Base-by-base conservation (phyloP, 345 rosid genomes). In the Euphorbia lathyris region DNA sequence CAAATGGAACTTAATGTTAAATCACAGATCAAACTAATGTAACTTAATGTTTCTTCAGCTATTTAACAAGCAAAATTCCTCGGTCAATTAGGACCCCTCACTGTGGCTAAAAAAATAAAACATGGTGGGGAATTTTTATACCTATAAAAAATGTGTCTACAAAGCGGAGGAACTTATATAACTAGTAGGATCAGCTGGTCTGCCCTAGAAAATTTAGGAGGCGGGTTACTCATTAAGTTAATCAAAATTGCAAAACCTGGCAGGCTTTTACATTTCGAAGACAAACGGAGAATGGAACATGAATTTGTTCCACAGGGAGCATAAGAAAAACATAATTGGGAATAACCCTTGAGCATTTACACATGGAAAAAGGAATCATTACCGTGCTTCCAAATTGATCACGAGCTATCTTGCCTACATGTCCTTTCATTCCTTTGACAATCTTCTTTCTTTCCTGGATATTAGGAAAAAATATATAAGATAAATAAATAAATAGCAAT, bases 381-480 rank as follows among this genome's bases (percentile, higher is more conserved):
- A 96, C 99, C 95, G 87, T 66, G 72, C 86, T 83, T 51, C 98
- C 98, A 74, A 65, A 88, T 76, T 88, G 97, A 83, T 87, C 89
- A 60, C 72, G 79, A 68, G 90, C 93, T 72, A 87, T 84, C 76
- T 87, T 89, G 73, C 56, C 80, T 60, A 92, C 74, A 71, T 81
- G 86, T 60, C 73, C 86, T 83, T 87, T 96, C 91, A 89, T 83
- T 80, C 87, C 98, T 78, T 89, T 90, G 83, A 95, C 82, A 72
- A 92, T 83, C 76, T 84, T 92, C 83, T 90, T 92, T 80, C 99
- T 86, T 81, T 90, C 98, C 99, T 96, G 65, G 74, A 75, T 80
- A 65, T 36, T 29, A 16, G 58, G 40, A 30, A 12, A 22, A 30
- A 20, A 63, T 13, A 32, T 25, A 60, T 27, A 29, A 17, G 68